Percentiles rank a stretch among this genome's conserved stretches.
Evolutionary conservation across 805 yeast genomes (phyloP).

Genomic region (Wickerhamomyces pijperi): DNA sequence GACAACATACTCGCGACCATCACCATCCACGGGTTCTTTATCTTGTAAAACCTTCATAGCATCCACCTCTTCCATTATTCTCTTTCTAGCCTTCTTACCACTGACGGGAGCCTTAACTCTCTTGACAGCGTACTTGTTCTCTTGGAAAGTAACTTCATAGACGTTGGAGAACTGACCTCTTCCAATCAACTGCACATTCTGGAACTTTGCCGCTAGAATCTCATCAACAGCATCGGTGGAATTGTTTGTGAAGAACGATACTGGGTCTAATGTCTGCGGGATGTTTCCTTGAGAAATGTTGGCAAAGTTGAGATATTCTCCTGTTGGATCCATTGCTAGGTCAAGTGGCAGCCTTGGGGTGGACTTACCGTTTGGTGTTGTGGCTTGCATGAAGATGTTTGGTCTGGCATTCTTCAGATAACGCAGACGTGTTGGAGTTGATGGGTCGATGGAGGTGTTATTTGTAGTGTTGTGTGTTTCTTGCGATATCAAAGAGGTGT

Average conservation of each 20-base stretch:
- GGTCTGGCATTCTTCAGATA: slow-evolving; percentile 6
- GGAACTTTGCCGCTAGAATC: slow-evolving; percentile 36
- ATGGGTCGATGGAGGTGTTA: slow-evolving; percentile 22
- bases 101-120: slow-evolving; percentile 58
- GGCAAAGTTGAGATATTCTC: not conserved
- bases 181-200: slow-evolving; percentile 64
- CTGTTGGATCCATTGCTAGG: slow-evolving; percentile 9
- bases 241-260: not conserved
- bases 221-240: slow-evolving; percentile 20
- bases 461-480: slow-evolving; percentile 8
- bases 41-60: slow-evolving; percentile 37
- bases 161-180: slow-evolving; percentile 87
- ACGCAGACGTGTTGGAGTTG: slow-evolving; percentile 31
- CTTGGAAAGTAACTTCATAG: slow-evolving; percentile 63
- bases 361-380: slow-evolving; percentile 13
- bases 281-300: not conserved
- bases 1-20: slow-evolving; percentile 70
- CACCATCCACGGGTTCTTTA: slow-evolving; percentile 30
- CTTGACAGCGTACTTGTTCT: slow-evolving; percentile 73
- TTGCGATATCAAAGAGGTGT: slow-evolving; percentile 3
- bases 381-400: slow-evolving; percentile 7
- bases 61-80: slow-evolving; percentile 68
- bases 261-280: not conserved
- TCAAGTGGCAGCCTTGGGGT: slow-evolving; percentile 22
- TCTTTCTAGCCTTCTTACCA: slow-evolving; percentile 46